These are phyloP conservation scores for Fusarium newnesense DNA, from an alignment of 2,329 filamentous ascomycete genomes.

Conservation along the genomic window DNA sequence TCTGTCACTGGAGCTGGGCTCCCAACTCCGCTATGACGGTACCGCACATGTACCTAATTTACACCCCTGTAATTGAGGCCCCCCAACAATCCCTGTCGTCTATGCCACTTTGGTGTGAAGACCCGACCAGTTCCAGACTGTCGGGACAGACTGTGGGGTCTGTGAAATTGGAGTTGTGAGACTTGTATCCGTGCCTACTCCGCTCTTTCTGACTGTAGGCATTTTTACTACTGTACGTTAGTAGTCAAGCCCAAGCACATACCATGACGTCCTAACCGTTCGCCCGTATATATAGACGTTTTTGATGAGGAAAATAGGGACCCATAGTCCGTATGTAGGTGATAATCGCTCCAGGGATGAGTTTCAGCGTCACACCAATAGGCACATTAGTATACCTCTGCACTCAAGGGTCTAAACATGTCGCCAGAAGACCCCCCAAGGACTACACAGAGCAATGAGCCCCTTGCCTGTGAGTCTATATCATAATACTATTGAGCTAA, in stretches of 20 bases:
- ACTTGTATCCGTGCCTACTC: constrained; percentile 9
- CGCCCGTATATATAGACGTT: not conserved
- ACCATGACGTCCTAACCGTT: not conserved
- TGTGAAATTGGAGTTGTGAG: constrained; percentile 38
- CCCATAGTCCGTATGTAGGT: not conserved
- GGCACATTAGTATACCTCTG: not conserved
- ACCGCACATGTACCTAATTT: constrained; percentile 15
- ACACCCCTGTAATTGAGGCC: constrained; percentile 41
- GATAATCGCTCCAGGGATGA: not conserved
- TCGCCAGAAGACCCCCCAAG: not conserved
- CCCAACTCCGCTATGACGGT: constrained; percentile 12
- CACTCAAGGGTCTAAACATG: not conserved
- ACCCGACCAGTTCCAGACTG: constrained; percentile 40
- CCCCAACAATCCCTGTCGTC: constrained; percentile 33
- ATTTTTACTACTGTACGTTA: not conserved
- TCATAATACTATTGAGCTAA: constrained; percentile 20
- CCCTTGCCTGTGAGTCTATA: not conserved
- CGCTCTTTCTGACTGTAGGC: not conserved
- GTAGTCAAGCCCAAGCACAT: constrained; percentile 2
- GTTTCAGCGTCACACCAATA: not conserved
- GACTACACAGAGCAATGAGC: not conserved
- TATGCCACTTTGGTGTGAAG: constrained; percentile 41
- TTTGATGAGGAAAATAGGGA: not conserved
- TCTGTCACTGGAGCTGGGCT: not conserved
- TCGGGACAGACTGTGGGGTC: constrained; percentile 40